Evolutionary conservation across 225 moss, liverwort and hornwort species (phyloP).

Genomic region (Physcomitrium patens): DNA sequence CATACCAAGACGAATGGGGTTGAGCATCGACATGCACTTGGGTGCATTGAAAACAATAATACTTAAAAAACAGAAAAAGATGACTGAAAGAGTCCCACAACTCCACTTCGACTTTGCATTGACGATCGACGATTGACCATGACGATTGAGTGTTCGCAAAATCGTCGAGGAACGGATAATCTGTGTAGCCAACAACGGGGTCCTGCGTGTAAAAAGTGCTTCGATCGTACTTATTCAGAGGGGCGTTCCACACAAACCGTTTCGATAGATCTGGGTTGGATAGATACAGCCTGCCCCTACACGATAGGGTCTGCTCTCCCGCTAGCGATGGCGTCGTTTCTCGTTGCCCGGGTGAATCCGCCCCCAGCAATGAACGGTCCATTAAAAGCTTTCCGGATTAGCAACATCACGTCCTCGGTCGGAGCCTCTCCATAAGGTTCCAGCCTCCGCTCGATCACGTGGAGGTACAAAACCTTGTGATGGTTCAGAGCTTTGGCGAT

Average conservation of each 20-base stretch:
- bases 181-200: slow-evolving; percentile 42
- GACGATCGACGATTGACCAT: too few species aligned
- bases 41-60: too few species aligned
- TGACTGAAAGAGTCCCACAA: too few species aligned
- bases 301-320: slow-evolving; percentile 23
- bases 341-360: slow-evolving; percentile 16
- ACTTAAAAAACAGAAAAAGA: too few species aligned
- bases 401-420: slow-evolving; percentile 18
- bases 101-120: too few species aligned
- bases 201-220: slow-evolving; percentile 44
- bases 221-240: slow-evolving; percentile 43
- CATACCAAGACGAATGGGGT: too few species aligned
- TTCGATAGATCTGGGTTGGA: slow-evolving; percentile 41
- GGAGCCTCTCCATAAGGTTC: not conserved
- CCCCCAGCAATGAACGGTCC: slow-evolving; percentile 18
- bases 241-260: slow-evolving; percentile 40
- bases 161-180: slow-evolving; percentile 49
- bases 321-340: slow-evolving; percentile 25
- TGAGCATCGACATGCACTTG: too few species aligned
- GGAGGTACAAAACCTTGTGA: slow-evolving; percentile 29
- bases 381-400: slow-evolving; percentile 16
- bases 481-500: slow-evolving; percentile 16
- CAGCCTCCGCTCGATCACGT: slow-evolving; percentile 35
- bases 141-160: not conserved
- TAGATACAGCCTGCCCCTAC: slow-evolving; percentile 27